phyloP scores from a whole-genome alignment of 1,284 basidiomycete species.

The Hemileia vastatrix region DNA sequence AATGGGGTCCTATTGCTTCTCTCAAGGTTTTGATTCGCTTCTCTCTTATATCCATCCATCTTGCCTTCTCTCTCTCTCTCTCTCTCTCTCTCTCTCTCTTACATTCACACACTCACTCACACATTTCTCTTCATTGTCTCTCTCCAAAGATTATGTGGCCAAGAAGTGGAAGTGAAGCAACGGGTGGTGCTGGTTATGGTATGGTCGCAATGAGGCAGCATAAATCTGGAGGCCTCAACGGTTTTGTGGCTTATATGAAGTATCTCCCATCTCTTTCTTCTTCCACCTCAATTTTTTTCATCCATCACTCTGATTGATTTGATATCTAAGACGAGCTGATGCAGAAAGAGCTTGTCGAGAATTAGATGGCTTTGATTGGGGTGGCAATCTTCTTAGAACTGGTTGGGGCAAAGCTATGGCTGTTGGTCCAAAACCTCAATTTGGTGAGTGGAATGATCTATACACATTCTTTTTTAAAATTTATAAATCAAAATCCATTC shows the following conservation, averaged over 20 bases:
- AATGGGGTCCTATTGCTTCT: conserved; percentile 38
- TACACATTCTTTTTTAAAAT: not conserved
- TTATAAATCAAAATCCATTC: not conserved
- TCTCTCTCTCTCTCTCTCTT: conserved; percentile 10
- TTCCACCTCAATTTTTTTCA: not conserved
- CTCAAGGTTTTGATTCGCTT: conserved; percentile 33
- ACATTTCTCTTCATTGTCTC: no score
- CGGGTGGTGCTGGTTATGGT: conserved; percentile 51
- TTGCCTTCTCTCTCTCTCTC: conserved; percentile 50
- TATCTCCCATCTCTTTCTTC: no score
- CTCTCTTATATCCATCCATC: conserved; percentile 52
- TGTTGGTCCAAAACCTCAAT: conserved; percentile 65
- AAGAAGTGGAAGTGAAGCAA: conserved; percentile 25
- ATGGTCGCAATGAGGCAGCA: conserved; percentile 60
- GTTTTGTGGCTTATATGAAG: conserved; percentile 93
- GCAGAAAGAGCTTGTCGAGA: conserved; percentile 77
- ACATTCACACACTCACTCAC: conserved; percentile 16
- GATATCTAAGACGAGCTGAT: conserved; percentile 54
- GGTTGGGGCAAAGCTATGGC: conserved; percentile 95
- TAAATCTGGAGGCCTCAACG: conserved; percentile 66
- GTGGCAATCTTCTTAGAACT: conserved; percentile 67
- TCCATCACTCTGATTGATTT: not conserved
- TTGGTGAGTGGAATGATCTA: conserved; percentile 54
- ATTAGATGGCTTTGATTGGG: conserved; percentile 85
- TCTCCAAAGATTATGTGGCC: conserved; percentile 40